A percentile compares a stretch with the other conserved stretches of the same genome.
Evolutionary conservation across 2,329 filamentous ascomycete species (phyloP).

Genomic region (Bimuria novae-zelandiae): DNA sequence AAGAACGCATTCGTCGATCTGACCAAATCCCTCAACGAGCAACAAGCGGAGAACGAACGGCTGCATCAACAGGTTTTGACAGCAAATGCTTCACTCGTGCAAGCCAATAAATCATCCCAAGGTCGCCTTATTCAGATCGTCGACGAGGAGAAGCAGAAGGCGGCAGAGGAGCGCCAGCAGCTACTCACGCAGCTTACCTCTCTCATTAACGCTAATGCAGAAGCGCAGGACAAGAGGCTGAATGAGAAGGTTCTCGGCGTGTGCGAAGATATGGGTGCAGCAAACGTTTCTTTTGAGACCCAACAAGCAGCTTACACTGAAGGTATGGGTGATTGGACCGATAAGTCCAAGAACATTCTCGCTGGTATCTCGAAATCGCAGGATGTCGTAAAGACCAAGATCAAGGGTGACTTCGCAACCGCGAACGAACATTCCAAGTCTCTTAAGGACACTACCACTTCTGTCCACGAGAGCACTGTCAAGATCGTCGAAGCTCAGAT

Average conservation of each 20-base stretch:
- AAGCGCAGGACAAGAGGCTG: conserved; percentile 74
- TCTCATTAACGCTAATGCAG: conserved; percentile 76
- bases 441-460: conserved; percentile 81
- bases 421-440: conserved; percentile 81
- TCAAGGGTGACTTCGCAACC: conserved; percentile 86
- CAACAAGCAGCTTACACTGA: conserved; percentile 69
- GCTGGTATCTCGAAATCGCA: conserved; percentile 73
- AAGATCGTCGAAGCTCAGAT: conserved; percentile 90
- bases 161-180: conserved; percentile 72
- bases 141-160: conserved; percentile 74
- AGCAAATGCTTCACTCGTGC: conserved; percentile 70
- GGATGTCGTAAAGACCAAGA: conserved; percentile 76
- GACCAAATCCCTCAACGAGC: conserved; percentile 72
- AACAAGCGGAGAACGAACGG: conserved; percentile 75
- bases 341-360: conserved; percentile 70
- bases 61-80: conserved; percentile 73
- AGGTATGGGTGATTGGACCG: conserved; percentile 75
- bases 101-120: conserved; percentile 70
- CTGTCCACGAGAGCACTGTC: conserved; percentile 88
- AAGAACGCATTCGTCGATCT: conserved; percentile 84
- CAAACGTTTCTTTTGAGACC: conserved; percentile 67
- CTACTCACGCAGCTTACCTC: conserved; percentile 76
- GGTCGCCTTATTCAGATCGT: conserved; percentile 70
- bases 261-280: conserved; percentile 66
- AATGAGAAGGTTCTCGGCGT: conserved; percentile 66